Evolutionary conservation across 1,284 basidiomycete genomes (phyloP), one percentile per base, ranked within the genome.

Genomic region (Melampsora larici-populina): DNA sequence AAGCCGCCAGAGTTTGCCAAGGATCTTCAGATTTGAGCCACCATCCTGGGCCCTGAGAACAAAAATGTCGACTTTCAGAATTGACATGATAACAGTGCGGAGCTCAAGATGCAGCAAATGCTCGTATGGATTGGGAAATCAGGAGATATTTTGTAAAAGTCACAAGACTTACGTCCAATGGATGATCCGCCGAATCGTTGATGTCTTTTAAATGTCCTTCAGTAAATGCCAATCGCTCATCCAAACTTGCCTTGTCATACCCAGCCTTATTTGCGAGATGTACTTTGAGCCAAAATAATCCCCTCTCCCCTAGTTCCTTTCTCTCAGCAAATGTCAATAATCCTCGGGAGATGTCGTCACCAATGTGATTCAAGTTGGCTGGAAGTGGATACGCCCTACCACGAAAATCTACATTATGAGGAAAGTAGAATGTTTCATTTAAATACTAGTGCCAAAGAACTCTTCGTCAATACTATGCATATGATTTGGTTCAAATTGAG

Each of bases 391-490:
- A 99, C 0, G 96, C 94, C 72, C 96, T 90, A 5, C 97, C 97
- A 79, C 96, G 90, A 88, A 99, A 99, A 85, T 99, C 97, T 82
- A 99, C 87, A 85, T 97, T 98, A 85, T 99, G 97, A 0, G 96
- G 96, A 79, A 97, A 88, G 85, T 94, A 99, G 84, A 99, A 91
- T 0, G 87, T 89, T 82, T 98, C 93, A 49, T 88, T 89, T 64
- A 94, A 85, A 87, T 93, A 95, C 90, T 91, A 3, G 24, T 82
- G 55, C 84, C 78, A 79, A 82, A 84, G 43, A 79, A 21, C 21
- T 64, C 21, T 11, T 78, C 26, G 64, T 17, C 40, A 43, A 43
- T 13, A 43, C 40, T 43, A 11, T 43, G 40, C 40, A 43, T 43
- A 4, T 9, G 6, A 13, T 36, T 43, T 43, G 31, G n/a, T 31